phyloP scores from a whole-genome alignment of 2,329 filamentous ascomycete genomes.

The Penicillium sp. region DNA sequence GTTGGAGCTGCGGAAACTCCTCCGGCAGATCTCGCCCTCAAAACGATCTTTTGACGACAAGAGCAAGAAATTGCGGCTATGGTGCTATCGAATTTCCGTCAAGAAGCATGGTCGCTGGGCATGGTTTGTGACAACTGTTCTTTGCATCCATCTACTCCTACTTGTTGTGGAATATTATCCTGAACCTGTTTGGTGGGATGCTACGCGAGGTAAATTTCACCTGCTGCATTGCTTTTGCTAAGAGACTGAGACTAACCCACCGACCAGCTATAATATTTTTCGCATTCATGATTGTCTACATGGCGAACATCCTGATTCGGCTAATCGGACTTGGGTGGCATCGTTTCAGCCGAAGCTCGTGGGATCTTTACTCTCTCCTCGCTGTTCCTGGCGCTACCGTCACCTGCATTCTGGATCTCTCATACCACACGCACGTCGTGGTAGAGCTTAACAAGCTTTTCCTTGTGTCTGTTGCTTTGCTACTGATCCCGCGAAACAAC shows the following conservation, averaged over 20 bases:
- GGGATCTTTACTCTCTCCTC: slow-evolving; percentile 87
- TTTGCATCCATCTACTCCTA: slow-evolving; percentile 80
- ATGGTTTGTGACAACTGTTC: slow-evolving; percentile 71
- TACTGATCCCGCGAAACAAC: slow-evolving; percentile 94
- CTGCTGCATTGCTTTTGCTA: not conserved
- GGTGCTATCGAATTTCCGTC: slow-evolving; percentile 92
- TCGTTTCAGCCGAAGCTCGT: slow-evolving; percentile 87
- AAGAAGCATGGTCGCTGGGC: slow-evolving; percentile 96
- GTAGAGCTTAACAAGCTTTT: slow-evolving; percentile 90
- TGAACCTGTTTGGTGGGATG: slow-evolving; percentile 71
- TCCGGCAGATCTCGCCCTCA: slow-evolving; percentile 90
- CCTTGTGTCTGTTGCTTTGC: slow-evolving; percentile 81
- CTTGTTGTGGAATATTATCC: slow-evolving; percentile 84
- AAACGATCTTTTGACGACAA: slow-evolving; percentile 83
- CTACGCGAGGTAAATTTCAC: slow-evolving; percentile 55
- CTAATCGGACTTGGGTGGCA: slow-evolving; percentile 89
- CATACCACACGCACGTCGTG: slow-evolving; percentile 59
- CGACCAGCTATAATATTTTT: slow-evolving; percentile 71
- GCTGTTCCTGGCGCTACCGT: slow-evolving; percentile 77
- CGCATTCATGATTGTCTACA: slow-evolving; percentile 76
- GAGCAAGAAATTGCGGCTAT: slow-evolving; percentile 77
- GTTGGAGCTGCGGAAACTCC: slow-evolving; percentile 88
- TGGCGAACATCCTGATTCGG: slow-evolving; percentile 78
- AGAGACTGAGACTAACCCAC: slow-evolving; percentile 21
- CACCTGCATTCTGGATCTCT: slow-evolving; percentile 75